Conservation (phyloP, 306 rosid species). For the Prunus padus region DNA sequence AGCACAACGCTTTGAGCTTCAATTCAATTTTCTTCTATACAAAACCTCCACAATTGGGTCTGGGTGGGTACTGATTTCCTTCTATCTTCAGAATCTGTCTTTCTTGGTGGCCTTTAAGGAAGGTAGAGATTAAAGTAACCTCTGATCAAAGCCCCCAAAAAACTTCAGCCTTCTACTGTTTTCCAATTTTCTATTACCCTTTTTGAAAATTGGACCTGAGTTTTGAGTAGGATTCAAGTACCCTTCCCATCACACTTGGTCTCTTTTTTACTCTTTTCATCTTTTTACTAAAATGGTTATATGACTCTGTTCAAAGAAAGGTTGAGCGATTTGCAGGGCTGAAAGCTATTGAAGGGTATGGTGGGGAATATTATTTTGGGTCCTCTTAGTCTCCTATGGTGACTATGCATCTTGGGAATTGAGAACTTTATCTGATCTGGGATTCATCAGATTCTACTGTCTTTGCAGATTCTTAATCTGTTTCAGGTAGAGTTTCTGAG, state of each 20-base stretch:
- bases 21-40: conserved; percentile 2
- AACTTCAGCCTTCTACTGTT: conserved; percentile 29
- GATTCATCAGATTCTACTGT: conserved; percentile 43
- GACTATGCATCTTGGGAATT: conserved; percentile 47
- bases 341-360: conserved; percentile 28
- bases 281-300: conserved; percentile 14
- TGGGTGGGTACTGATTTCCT: conserved; percentile 32
- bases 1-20: conserved; percentile 26
- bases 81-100: conserved; percentile 25
- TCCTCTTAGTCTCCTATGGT: conserved; percentile 26
- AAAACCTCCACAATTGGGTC: conserved; percentile 12
- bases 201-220: conserved; percentile 27
- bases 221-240: conserved; percentile 62
- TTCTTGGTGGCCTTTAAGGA: conserved; percentile 25
- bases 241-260: conserved; percentile 37
- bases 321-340: conserved; percentile 20
- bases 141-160: conserved; percentile 20
- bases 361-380: conserved; percentile 26
- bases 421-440: conserved; percentile 45
- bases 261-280: background rate
- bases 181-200: conserved; percentile 22
- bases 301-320: conserved; percentile 18
- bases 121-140: background rate
- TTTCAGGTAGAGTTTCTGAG: conserved; percentile 46
- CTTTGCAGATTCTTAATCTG: conserved; percentile 36